Evolutionary conservation across 179 eudicot genomes (phyloP).

Genomic region (Heliamphora pulchella): DNA sequence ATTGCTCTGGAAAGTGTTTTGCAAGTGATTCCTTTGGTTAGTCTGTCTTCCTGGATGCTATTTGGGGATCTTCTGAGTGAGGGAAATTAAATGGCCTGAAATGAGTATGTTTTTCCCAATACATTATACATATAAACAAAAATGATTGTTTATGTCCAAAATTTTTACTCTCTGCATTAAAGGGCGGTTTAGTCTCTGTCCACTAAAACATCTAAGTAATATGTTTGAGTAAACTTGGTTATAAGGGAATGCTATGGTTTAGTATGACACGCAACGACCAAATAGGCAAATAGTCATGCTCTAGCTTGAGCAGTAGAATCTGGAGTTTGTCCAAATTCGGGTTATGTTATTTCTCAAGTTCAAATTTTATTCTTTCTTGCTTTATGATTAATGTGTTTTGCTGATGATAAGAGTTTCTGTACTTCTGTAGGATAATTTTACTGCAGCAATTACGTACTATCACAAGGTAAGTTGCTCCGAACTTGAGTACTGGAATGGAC

Average conservation of each 20-base stretch:
- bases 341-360: not conserved
- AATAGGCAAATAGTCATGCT: not conserved
- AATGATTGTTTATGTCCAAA: not conserved
- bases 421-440: conserved; percentile 37
- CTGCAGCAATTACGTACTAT: conserved; percentile 67
- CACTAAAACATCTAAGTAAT: too few relatives aligned
- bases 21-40: not conserved
- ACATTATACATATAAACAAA: not conserved
- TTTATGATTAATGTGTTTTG: not conserved
- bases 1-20: not conserved
- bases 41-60: not conserved
- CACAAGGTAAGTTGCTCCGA: conserved; percentile 59
- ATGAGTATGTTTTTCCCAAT: not conserved
- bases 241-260: not conserved
- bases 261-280: not conserved
- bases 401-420: not conserved
- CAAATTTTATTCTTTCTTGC: not conserved
- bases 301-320: not conserved
- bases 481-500: not conserved
- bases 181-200: too few relatives aligned
- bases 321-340: not conserved
- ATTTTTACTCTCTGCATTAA: too few relatives aligned
- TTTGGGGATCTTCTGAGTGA: not conserved
- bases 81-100: not conserved
- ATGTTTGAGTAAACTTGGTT: not conserved